Evolutionary conservation across 2,329 filamentous ascomycete species (phyloP).

Genomic region (Sporothrix pseudoabietina): DNA sequence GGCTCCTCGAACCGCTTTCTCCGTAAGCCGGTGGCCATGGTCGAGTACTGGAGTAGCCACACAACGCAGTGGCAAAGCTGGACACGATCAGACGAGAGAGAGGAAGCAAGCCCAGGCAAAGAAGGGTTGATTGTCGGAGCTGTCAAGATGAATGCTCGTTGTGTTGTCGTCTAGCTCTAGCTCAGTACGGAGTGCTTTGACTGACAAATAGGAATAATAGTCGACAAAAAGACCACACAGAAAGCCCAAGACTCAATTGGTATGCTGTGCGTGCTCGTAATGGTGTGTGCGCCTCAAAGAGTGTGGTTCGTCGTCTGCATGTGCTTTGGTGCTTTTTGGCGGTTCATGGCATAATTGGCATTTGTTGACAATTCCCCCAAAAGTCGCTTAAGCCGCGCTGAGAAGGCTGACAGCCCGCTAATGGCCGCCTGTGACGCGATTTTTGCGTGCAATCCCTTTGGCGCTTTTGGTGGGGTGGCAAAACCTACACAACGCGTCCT

Average conservation of each 20-base stretch:
- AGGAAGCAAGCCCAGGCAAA: background rate
- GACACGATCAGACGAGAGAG: background rate
- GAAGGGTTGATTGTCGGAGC: background rate
- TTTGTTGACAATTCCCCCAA: constrained; percentile 8
- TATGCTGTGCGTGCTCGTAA: background rate
- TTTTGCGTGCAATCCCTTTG: background rate
- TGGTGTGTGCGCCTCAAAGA: background rate
- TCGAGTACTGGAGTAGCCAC: background rate
- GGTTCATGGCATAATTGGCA: background rate
- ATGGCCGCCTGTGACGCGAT: constrained; percentile 24
- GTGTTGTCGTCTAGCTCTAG: background rate
- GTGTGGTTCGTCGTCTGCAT: background rate
- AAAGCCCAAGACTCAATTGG: background rate
- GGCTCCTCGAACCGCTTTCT: constrained; percentile 42
- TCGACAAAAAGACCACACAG: background rate
- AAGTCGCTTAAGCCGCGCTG: constrained; percentile 18
- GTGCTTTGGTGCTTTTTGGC: background rate
- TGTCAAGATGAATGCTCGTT: background rate
- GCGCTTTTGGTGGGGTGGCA: constrained; percentile 19
- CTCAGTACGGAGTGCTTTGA: background rate
- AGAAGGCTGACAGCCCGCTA: constrained; percentile 23
- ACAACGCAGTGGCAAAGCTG: background rate
- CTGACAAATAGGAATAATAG: background rate
- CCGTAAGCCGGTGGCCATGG: constrained; percentile 35
- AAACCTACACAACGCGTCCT: constrained; percentile 16